Base-by-base conservation (phyloP, 2,329 filamentous ascomycete species). In the Chaetomium sp. region DNA sequence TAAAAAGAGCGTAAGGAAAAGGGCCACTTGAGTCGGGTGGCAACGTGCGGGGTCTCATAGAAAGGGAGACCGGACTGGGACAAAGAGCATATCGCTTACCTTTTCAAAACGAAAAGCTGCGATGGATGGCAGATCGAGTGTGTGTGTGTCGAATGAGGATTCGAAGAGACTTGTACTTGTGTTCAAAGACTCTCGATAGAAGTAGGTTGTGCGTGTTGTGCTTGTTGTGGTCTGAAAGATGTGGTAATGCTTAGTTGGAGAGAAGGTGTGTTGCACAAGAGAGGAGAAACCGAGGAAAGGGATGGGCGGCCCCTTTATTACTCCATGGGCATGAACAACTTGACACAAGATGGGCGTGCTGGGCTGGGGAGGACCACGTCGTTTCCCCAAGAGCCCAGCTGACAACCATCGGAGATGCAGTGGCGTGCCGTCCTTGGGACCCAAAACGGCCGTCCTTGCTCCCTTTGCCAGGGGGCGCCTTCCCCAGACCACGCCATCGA, bases 221-320 rank as follows among this genome's bases (percentile, higher is more conserved):
- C 3, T 14, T n/a, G 14, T 33, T 42, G 49, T n/a, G 47, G 49
- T 34, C 45, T 49, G 48, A 12, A 32, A 14, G 10, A 11, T 43
- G 2, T 44, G 19, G 19, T 27, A 27, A 27, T 27, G 19, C 19
- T 27, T 27, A 27, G 19, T 53, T 55, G 54, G 34, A 47, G 59
- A 47, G 36, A 8, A 46, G 42, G 34, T 42, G 34, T 42, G 62
- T 59, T 27, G 56, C 54, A 55, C 57, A 54, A 48, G 19, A 55
- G 49, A 56, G 53, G 56, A 50, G 54, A 54, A 56, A 35, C 47
- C 40, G 57, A 43, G 32, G 37, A 54, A 55, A 52, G 59, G 51
- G 55, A 53, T 36, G 58, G 34, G 47, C 42, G 14, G 45, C n/a
- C 53, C 51, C 55, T 62, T 63, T 64, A 61, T 60, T 36, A 45